Evolutionary conservation across 2,329 filamentous ascomycete species (phyloP).

Genomic region (Cyphellophora attinorum): DNA sequence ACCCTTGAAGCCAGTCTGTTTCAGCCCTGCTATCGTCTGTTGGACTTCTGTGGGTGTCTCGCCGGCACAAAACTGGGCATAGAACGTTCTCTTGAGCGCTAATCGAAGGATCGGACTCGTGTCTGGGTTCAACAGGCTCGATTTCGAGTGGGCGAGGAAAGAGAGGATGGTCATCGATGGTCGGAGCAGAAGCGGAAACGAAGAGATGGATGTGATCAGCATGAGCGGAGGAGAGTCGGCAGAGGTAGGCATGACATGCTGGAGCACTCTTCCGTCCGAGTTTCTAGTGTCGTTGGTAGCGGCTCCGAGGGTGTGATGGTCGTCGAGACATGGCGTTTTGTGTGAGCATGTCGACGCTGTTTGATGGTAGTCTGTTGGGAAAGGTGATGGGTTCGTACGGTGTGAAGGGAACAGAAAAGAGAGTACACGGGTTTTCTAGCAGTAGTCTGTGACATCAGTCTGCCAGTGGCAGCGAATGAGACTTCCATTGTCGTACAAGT

Average conservation of each 20-base stretch:
- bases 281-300: neutral
- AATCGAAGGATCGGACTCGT: conserved; percentile 61
- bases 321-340: conserved; percentile 10
- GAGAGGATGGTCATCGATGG: conserved; percentile 62
- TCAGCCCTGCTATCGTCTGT: conserved; percentile 54
- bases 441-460: too few species aligned
- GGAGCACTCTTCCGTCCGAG: conserved; percentile 1
- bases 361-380: neutral
- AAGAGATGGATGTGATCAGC: conserved; percentile 19
- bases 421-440: too few species aligned
- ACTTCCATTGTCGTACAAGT: too few species aligned
- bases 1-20: conserved; percentile 67
- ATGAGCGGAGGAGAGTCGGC: conserved; percentile 15
- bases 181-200: conserved; percentile 46
- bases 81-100: conserved; percentile 73
- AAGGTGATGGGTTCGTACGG: neutral
- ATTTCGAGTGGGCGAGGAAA: conserved; percentile 59
- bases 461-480: too few species aligned
- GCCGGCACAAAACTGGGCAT: conserved; percentile 84
- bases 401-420: neutral
- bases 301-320: conserved; percentile 1
- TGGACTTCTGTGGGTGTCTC: conserved; percentile 61
- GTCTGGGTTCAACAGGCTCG: conserved; percentile 61
- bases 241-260: conserved; percentile 17
- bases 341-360: conserved; percentile 13